phyloP scores from a whole-genome alignment of 257 asterid species.

The Gentiana dahurica region DNA sequence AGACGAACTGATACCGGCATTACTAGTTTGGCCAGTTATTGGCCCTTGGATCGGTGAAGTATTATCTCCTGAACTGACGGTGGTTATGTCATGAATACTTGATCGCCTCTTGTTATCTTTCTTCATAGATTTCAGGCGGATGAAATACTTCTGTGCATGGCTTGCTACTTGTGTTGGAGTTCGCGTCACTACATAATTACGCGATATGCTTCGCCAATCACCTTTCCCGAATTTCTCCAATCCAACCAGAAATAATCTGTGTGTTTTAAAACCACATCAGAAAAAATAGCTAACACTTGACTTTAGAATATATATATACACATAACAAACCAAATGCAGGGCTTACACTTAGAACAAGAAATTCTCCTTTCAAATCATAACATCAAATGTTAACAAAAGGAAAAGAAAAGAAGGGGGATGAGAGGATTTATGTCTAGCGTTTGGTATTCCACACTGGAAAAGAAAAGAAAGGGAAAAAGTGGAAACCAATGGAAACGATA shows the following conservation, averaged over 20 bases:
- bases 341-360: no score
- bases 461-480: no score
- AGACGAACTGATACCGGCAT: slow-evolving; percentile 28
- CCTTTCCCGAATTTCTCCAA: slow-evolving; percentile 86
- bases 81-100: slow-evolving; percentile 90
- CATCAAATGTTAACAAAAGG: no score
- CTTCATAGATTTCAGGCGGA: slow-evolving; percentile 85
- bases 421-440: no score
- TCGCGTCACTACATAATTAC: slow-evolving; percentile 78
- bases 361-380: no score
- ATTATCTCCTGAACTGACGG: slow-evolving; percentile 45
- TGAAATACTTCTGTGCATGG: slow-evolving; percentile 90
- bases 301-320: no score
- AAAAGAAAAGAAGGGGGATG: no score
- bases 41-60: slow-evolving; percentile 53
- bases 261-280: background rate
- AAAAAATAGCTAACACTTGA: no score
- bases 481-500: no score
- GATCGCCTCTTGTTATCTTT: slow-evolving; percentile 82
- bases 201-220: slow-evolving; percentile 87
- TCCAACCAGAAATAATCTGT: slow-evolving; percentile 82
- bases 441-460: no score
- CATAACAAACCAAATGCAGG: no score
- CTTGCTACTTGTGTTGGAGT: slow-evolving; percentile 97
- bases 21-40: slow-evolving; percentile 61